Evolutionary conservation across 2,329 filamentous ascomycete genomes (phyloP), one percentile per base, ranked within the genome.

Genomic region (Colletotrichum caudatum): DNA sequence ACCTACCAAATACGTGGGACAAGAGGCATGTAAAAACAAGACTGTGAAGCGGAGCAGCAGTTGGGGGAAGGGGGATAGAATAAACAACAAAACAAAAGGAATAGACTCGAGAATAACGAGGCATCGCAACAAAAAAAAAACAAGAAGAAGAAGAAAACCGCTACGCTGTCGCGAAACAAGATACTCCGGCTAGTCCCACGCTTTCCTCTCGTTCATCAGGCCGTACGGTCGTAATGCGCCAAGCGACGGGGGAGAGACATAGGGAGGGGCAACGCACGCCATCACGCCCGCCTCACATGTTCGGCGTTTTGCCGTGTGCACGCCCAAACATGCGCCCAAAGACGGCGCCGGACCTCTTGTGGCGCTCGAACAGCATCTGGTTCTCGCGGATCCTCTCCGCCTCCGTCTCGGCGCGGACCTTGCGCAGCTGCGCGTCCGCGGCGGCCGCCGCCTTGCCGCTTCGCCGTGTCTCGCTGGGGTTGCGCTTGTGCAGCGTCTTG

Each of bases 301-400:
- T 68, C 2, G 37, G 46, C n/a, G 50, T 18, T 23, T 37, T 64
- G 20, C 50, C 41, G 5, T 63, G 51, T 16, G 35, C 41, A 7
- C 66, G 66, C 29, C 66, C 66, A 48, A 75, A 75, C 74, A 75
- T 75, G 57, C 74, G 69, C 26, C 69, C 69, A 37, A 75, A 75
- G 35, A 73, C 60, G 41, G 73, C 74, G 20, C 33, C 71, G 41
- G 59, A 64, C 62, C 56, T 74, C 73, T 65, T 71, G 16, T 70
- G 39, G 39, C 54, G 39, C 54, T 69, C 70, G 39, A 62, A 53
- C 18, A 50, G 35, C 16, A 66, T 29, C 51, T 48, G 61, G 48
- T 72, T 74, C 37, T 75, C 66, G 39, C 64, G 61, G 18, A 64
- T 66, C 39, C 41, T 51, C 37, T 73, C 71, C 14, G 50, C 65